phyloP scores from a whole-genome alignment of 2,329 filamentous ascomycete species.

The Apiospora rasikravindrae region DNA sequence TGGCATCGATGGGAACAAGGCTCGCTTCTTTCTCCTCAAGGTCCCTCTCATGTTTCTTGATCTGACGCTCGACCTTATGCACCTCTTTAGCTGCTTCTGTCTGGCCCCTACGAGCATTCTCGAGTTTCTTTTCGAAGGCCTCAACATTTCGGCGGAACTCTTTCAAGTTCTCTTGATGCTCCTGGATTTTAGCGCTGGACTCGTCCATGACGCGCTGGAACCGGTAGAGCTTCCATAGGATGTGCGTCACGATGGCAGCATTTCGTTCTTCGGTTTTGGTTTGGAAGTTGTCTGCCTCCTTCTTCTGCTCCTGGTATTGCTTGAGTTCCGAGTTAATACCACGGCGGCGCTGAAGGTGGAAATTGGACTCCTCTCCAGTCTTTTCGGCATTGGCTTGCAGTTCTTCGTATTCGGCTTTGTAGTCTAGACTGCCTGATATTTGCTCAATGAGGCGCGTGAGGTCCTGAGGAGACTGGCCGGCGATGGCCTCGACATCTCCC shows the following conservation, averaged over 20 bases:
- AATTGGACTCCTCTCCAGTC: conserved; percentile 85
- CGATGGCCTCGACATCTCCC: conserved; percentile 96
- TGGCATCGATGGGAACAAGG: conserved; percentile 89
- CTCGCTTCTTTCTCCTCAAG: conserved; percentile 86
- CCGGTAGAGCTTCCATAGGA: conserved; percentile 95
- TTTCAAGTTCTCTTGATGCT: conserved; percentile 92
- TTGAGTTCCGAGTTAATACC: conserved; percentile 98
- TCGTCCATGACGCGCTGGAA: conserved; percentile 94
- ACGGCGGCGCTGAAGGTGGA: conserved; percentile 85
- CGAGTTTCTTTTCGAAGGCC: conserved; percentile 79
- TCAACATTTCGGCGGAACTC: conserved; percentile 89
- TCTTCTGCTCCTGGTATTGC: conserved; percentile 96
- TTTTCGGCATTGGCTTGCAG: conserved; percentile 87
- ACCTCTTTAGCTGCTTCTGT: conserved; percentile 77
- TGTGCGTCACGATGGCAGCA: conserved; percentile 88
- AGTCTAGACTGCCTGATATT: conserved; percentile 94
- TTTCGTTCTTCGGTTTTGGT: conserved; percentile 90
- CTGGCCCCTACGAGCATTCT: conserved; percentile 84
- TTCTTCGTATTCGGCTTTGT: conserved; percentile 90
- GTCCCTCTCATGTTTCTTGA: conserved; percentile 83
- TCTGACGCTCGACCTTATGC: conserved; percentile 80
- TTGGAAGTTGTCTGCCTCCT: conserved; percentile 91
- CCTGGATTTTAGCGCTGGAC: conserved; percentile 87
- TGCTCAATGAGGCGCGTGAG: conserved; percentile 94
- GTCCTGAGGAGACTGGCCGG: conserved; percentile 91